Percentiles rank a stretch among this genome's conserved stretches.
Conservation (phyloP, 177 flowering plant species). For the Vitis hybrid region DNA sequence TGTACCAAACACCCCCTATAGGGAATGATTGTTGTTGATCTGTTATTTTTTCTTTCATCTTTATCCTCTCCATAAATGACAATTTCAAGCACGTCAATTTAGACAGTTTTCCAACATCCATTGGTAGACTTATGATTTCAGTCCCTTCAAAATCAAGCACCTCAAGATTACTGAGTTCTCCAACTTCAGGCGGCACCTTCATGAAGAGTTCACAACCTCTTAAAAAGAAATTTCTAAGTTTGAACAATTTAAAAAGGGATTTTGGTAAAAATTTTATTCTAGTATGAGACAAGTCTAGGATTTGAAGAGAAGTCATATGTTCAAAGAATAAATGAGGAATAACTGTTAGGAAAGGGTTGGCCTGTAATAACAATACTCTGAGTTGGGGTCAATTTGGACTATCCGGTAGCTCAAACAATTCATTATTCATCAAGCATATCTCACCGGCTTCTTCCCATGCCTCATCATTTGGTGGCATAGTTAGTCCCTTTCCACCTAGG, state of each 20-base stretch:
- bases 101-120: neutral
- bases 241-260: neutral
- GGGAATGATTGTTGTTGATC: neutral
- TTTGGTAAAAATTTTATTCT: slow-evolving; percentile 1
- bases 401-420: neutral
- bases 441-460: slow-evolving; percentile 1
- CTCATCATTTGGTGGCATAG: slow-evolving; percentile 3
- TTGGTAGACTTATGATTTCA: neutral
- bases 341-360: neutral
- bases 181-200: slow-evolving; percentile 1
- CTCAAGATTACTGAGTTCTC: slow-evolving; percentile 8
- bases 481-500: neutral
- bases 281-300: neutral
- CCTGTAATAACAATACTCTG: neutral
- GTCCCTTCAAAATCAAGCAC: slow-evolving; percentile 15
- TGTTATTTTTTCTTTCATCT: neutral
- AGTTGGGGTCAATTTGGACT: neutral
- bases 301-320: slow-evolving; percentile 3
- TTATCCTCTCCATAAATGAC: neutral
- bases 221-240: neutral
- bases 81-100: slow-evolving; percentile 3
- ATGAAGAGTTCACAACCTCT: neutral
- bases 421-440: slow-evolving; percentile 4
- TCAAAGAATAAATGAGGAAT: slow-evolving; percentile 4
- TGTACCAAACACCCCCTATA: too few relatives aligned